Base-by-base conservation (phyloP, 1,284 basidiomycete genomes). In the Rhodotorula sp. region DNA sequence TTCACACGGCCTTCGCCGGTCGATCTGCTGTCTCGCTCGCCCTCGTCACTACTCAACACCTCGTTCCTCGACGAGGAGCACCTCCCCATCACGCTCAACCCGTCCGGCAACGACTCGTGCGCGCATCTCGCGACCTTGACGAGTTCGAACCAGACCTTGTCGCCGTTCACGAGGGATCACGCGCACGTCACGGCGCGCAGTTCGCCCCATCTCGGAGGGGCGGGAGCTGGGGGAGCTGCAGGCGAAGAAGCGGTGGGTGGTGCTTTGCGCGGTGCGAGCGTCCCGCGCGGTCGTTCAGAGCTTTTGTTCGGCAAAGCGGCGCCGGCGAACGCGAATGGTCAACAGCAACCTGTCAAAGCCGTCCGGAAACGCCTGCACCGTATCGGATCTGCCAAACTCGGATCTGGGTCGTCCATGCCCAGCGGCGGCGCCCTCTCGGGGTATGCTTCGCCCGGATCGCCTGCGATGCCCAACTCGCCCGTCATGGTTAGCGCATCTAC, bases 91-190 rank as follows among this genome's bases (percentile, higher is more conserved):
- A 84, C 90, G 26, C 85, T 92, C 66, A 88, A 88, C 34, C 87
- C 88, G 0, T 83, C 84, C 3, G 77, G 87, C 66, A 92, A 90
- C 82, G 88, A 88, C 77, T 87, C 88, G 14, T 85, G 95, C 31
- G 90, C 89, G 62, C 90, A 94, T 73, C 84, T 97, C 26, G 89
- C 90, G 26, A 91, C 90, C 4, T 86, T 97, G 66, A 89, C 87
- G 31, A 86, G 89, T 74, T 92, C 91, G 4, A 92, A 95, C 76
- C 93, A 95, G 78, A 97, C 93, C 0, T 83, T 97, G 3, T 92
- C 90, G 2, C 93, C 93, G 0, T 95, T 93, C 80, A 95, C 93
- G 16, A 86, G 92, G 61, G 89, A 89, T 10, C 84, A 93, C 58
- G 88, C 90, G 72, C 93, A 95, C 81, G 94, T 94, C 79, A 92